These are phyloP conservation scores for Populus davidiana DNA, from an alignment of 345 rosid genomes.

Conservation along the genomic window DNA sequence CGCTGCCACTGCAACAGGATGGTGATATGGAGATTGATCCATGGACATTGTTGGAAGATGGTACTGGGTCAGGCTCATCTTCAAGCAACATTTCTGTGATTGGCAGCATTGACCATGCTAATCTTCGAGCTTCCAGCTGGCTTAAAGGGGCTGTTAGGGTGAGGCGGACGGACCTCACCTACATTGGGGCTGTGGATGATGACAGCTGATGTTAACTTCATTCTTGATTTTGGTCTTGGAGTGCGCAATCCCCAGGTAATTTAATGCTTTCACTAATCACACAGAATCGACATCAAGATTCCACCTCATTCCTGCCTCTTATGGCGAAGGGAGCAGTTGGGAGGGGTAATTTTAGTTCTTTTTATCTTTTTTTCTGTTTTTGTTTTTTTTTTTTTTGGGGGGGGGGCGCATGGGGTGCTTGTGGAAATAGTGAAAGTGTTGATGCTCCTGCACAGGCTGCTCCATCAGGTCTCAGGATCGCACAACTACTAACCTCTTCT, in stretches of 20 bases:
- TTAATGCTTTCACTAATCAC: conserved; percentile 13
- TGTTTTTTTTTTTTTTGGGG: conserved; percentile 4
- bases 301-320: conserved; percentile 14
- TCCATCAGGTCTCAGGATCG: conserved; percentile 9
- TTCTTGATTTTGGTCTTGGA: conserved; percentile 33
- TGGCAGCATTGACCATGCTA: conserved; percentile 61
- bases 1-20: conserved; percentile 48
- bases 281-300: conserved; percentile 21
- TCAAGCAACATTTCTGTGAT: conserved; percentile 46
- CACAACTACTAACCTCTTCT: conserved; percentile 33
- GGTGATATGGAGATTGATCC: conserved; percentile 73
- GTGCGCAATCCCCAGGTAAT: conserved; percentile 28
- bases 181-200: conserved; percentile 85
- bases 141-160: conserved; percentile 92
- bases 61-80: conserved; percentile 67
- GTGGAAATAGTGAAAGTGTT: conserved; percentile 12
- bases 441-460: conserved; percentile 6
- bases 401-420: conserved; percentile 4
- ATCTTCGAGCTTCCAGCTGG: conserved; percentile 87
- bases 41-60: conserved; percentile 94
- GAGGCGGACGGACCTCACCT: conserved; percentile 78
- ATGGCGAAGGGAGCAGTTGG: conserved; percentile 26
- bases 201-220: conserved; percentile 60
- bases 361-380: too few species aligned
- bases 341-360: conserved; percentile 1